phyloP scores from a whole-genome alignment of 2,329 filamentous ascomycete genomes.

The Seiridium unicorne region DNA sequence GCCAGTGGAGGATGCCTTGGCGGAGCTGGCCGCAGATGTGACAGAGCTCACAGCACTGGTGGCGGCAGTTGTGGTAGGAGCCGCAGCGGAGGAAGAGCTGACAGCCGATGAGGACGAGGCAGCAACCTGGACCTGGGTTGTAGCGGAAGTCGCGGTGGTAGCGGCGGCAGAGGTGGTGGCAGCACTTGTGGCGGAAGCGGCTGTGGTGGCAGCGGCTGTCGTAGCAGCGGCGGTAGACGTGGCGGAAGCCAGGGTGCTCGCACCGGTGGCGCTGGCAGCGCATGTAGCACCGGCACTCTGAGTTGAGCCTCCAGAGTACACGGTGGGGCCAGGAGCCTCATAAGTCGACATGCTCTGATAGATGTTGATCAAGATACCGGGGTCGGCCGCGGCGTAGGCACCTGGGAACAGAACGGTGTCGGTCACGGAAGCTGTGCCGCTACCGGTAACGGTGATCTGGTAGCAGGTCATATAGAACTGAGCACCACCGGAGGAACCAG shows the following conservation, averaged over 20 bases:
- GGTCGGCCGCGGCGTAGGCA: slow-evolving; percentile 42
- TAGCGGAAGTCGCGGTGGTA: neutral
- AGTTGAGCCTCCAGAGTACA: slow-evolving; percentile 37
- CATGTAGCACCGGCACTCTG: slow-evolving; percentile 39
- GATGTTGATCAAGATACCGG: slow-evolving; percentile 47
- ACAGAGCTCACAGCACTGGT: neutral
- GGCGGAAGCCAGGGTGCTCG: neutral
- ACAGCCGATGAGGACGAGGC: neutral
- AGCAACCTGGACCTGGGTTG: neutral
- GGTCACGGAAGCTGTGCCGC: slow-evolving; percentile 25
- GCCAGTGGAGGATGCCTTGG: neutral
- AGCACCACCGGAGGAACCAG: slow-evolving; percentile 24
- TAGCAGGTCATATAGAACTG: slow-evolving; percentile 32
- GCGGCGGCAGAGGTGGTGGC: neutral
- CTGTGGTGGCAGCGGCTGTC: neutral
- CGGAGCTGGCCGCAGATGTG: neutral
- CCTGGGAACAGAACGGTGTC: slow-evolving; percentile 30
- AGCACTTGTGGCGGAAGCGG: neutral
- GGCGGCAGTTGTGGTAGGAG: neutral
- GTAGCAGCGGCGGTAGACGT: neutral
- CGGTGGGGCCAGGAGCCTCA: slow-evolving; percentile 40
- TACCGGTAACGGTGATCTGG: slow-evolving; percentile 27
- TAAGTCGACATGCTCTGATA: slow-evolving; percentile 39
- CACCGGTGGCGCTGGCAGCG: slow-evolving; percentile 4
- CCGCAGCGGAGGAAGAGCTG: neutral